Conservation (phyloP, 345 rosid species). For the Brassica carinata region DNA sequence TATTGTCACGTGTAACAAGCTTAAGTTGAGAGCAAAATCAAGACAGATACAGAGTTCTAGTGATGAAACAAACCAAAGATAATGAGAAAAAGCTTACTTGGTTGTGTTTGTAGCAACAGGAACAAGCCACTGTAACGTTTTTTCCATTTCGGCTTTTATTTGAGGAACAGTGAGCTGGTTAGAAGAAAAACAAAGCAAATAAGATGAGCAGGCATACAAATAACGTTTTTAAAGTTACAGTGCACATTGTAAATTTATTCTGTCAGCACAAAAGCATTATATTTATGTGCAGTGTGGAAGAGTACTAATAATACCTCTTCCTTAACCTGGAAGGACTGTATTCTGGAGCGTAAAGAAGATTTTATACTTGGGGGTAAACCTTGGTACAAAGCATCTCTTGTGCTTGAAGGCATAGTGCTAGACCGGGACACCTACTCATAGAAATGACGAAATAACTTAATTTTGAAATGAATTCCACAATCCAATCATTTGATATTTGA, state of each 20-base stretch:
- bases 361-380: conserved; percentile 87
- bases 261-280: neutral
- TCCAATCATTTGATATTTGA: neutral
- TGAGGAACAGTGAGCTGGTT: conserved; percentile 68
- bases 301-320: conserved; percentile 64
- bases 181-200: conserved; percentile 12
- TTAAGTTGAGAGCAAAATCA: neutral
- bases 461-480: neutral
- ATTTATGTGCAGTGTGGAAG: neutral
- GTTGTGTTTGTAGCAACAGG: conserved; percentile 93
- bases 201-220: conserved; percentile 20
- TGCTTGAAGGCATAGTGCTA: conserved; percentile 88
- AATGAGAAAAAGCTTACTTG: conserved; percentile 53
- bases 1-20: neutral
- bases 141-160: conserved; percentile 96
- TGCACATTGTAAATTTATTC: conserved; percentile 1
- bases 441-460: conserved; percentile 11
- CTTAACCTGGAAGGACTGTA: conserved; percentile 66
- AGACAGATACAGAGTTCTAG: neutral
- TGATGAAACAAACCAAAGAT: neutral
- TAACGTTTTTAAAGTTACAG: conserved; percentile 18
- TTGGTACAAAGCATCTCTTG: conserved; percentile 94
- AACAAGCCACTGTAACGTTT: conserved; percentile 94
- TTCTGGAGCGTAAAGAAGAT: conserved; percentile 74
- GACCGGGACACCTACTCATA: conserved; percentile 82